These are phyloP conservation scores for Singerocomus inundabilis DNA, from an alignment of 1,284 basidiomycete genomes.

Conservation along the genomic window DNA sequence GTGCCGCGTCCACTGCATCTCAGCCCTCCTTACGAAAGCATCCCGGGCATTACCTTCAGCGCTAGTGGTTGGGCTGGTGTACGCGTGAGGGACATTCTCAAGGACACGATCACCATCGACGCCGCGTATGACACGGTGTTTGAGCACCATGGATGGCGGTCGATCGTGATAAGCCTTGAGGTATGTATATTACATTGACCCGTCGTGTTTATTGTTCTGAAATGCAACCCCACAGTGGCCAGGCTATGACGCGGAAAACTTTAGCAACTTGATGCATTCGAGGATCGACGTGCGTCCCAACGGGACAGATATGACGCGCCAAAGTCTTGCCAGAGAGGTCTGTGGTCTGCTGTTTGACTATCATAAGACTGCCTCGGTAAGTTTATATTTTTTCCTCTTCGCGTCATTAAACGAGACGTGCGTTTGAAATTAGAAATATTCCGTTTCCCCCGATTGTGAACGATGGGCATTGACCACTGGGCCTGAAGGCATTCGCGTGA, in stretches of 20 bases:
- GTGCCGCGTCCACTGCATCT: conserved; percentile 21
- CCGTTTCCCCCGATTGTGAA: conserved; percentile 13
- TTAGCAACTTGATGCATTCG: conserved; percentile 6
- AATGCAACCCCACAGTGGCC: conserved; percentile 24
- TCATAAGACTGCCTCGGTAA: conserved; percentile 13
- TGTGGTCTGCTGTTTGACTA: conserved; percentile 14
- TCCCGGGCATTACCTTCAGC: conserved; percentile 22
- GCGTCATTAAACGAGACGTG: conserved; percentile 4
- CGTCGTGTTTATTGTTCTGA: not conserved
- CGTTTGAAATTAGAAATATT: conserved; percentile 9
- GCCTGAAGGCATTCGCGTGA: conserved; percentile 16
- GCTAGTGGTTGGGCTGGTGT: conserved; percentile 23
- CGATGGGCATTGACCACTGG: conserved; percentile 23
- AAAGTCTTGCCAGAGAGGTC: conserved; percentile 20
- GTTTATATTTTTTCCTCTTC: not conserved
- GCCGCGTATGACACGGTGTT: conserved; percentile 21
- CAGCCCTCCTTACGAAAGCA: conserved; percentile 19
- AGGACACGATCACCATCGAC: conserved; percentile 15
- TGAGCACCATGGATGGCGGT: conserved; percentile 22
- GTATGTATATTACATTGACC: conserved; percentile 5
- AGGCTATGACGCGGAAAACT: conserved; percentile 15
- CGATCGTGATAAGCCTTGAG: conserved; percentile 21
- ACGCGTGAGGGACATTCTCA: conserved; percentile 17
- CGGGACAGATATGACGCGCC: conserved; percentile 20
- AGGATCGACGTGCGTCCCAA: conserved; percentile 14